A percentile compares a stretch with the other conserved stretches of the same genome.
These are phyloP conservation scores for Fusarium sp. DNA, from an alignment of 2,329 filamentous ascomycete genomes.

Conservation along the genomic window DNA sequence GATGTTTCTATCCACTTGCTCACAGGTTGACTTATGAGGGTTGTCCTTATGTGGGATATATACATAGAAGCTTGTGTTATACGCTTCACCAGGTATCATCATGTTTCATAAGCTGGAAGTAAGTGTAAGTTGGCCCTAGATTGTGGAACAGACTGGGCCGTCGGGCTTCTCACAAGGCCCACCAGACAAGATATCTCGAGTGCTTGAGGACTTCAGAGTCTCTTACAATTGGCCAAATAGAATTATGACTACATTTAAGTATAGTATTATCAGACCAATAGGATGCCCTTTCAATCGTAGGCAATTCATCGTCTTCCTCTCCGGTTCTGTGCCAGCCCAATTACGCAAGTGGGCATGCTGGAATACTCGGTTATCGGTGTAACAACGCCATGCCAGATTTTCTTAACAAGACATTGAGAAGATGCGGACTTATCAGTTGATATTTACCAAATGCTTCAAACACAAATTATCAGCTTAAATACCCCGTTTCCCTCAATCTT, in stretches of 20 bases:
- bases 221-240: slow-evolving; percentile 1
- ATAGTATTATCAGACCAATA: not conserved
- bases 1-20: no score
- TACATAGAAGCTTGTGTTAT: no score
- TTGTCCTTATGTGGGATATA: not conserved
- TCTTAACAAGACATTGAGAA: no score
- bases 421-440: not conserved
- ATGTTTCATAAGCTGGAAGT: not conserved
- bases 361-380: slow-evolving; percentile 31
- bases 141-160: no score
- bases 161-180: not conserved
- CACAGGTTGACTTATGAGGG: not conserved
- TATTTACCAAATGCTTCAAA: not conserved
- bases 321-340: not conserved
- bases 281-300: no score
- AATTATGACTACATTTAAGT: no score
- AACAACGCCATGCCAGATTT: not conserved
- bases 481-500: not conserved
- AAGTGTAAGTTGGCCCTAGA: not conserved
- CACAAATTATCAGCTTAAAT: not conserved
- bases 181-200: not conserved
- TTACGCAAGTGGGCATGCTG: not conserved
- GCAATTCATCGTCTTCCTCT: not conserved
- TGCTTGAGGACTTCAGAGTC: not conserved
- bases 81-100: not conserved